Base-by-base conservation (phyloP, 2,329 filamentous ascomycete species). In the Didymellaceae sp. region DNA sequence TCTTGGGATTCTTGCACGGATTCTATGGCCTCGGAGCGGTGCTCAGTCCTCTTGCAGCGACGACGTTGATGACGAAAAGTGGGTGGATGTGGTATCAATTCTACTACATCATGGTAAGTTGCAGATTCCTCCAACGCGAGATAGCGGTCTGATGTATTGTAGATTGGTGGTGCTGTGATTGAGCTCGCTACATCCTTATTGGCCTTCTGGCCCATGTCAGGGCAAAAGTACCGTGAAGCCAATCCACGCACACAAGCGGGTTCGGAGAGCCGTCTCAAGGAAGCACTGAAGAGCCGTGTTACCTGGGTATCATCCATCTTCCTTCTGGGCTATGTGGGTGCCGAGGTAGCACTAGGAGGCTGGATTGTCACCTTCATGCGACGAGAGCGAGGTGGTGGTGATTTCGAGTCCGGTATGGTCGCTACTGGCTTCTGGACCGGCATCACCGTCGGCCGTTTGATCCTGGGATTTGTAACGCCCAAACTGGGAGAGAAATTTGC, bases 321-420 rank as follows among this genome's bases (percentile, higher is more conserved):
- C 67, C 75, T 93, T 8, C 79, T 93, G 4, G 82, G 83, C 4
- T 94, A 94, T 62, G 85, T 91, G 1, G 90, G 90, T 2, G 80
- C 82, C 4, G 90, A 95, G 72, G 86, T 90, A 45, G 84, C 83
- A 0, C 74, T 91, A 5, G 86, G 86, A 20, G 89, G 89, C 13
- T 92, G 89, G 89, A 86, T 94, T 57, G 86, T 90, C 11, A 86
- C 85, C 0, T 95, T 94, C 68, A 94, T 95, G 88, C 83, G 90
- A 17, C 77, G 81, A 4, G 85, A 90, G 25, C 83, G 91, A 17
- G 73, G 85, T 28, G 88, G 86, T 3, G 79, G 79, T 17, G 76
- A 83, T 0, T 92, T 92, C 63, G 79, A 84, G 5, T 85, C 86
- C 18, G 89, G 90, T 3, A 82, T 93, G 74, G 84, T 84, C 0